Evolutionary conservation across 306 rosid species (phyloP).

Genomic region (Lathyrus tuberosus): DNA sequence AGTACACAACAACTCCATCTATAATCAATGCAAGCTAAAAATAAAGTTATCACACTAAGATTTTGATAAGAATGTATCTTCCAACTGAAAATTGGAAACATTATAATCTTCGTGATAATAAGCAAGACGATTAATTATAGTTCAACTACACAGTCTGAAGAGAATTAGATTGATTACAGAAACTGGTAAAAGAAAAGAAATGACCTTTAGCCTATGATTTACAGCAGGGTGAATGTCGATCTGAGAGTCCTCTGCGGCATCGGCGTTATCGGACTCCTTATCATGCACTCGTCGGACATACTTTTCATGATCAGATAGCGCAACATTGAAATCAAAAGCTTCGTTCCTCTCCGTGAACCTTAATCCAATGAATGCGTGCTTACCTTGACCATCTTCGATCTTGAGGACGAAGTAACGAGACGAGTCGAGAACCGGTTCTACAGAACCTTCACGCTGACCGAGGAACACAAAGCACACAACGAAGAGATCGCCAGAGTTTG

Average conservation of each 20-base stretch:
- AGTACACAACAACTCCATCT: no score
- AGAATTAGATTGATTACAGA: no score
- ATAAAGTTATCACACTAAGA: no score
- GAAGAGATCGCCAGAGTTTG: constrained; percentile 82
- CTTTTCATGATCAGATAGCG: constrained; percentile 96
- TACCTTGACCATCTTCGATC: constrained; percentile 96
- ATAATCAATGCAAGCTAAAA: no score
- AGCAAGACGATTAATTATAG: neutral
- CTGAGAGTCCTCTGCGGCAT: no score
- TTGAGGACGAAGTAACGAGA: constrained; percentile 93
- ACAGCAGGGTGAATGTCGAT: no score
- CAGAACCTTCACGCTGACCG: constrained; percentile 84
- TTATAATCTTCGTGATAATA: no score
- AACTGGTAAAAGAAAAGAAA: no score
- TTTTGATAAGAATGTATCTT: no score
- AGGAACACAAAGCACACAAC: constrained; percentile 91
- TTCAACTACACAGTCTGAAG: constrained; percentile 3
- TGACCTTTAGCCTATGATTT: no score
- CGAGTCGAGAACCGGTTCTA: constrained; percentile 92
- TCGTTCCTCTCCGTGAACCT: constrained; percentile 89
- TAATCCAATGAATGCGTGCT: no score
- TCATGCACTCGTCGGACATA: constrained; percentile 78
- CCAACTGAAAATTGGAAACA: no score
- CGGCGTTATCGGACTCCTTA: constrained; percentile 51
- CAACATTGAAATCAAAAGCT: constrained; percentile 97